Conservation (phyloP, 78 protist species). For the Emiliania huxleyi region DNA sequence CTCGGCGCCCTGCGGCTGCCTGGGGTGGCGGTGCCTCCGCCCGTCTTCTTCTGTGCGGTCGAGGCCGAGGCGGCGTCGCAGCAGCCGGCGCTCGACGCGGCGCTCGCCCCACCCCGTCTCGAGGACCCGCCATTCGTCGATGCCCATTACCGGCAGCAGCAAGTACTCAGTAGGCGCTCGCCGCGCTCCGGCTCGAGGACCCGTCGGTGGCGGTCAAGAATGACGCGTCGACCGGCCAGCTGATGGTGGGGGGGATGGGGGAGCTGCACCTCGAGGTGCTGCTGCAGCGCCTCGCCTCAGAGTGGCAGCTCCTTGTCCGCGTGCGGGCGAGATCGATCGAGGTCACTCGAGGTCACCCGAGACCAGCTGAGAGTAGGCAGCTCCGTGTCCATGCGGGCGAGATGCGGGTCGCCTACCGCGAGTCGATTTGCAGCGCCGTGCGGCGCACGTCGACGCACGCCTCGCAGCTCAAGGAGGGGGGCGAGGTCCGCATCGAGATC, state of each 20-base stretch:
- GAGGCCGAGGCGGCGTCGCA: conserved; percentile 45
- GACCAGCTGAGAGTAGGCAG: too few relatives aligned
- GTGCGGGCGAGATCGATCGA: too few relatives aligned
- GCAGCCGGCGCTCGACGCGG: conserved; percentile 52
- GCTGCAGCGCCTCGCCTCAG: conserved; percentile 54
- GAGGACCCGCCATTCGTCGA: conserved; percentile 95
- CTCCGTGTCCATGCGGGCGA: conserved; percentile 49
- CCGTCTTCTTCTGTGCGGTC: conserved; percentile 87
- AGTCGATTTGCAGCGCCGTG: too few relatives aligned
- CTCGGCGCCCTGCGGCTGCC: conserved; percentile 13
- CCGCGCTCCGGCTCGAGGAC: conserved; percentile 76
- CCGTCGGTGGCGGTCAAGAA: conserved; percentile 84
- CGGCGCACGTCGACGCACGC: too few relatives aligned
- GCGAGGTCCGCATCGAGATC: too few relatives aligned
- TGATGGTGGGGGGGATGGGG: conserved; percentile 80
- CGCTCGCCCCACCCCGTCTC: conserved; percentile 61
- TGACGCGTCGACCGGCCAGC: conserved; percentile 29
- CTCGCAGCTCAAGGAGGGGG: too few relatives aligned
- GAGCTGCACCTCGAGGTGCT: conserved; percentile 83
- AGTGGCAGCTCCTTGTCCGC: conserved; percentile 37
- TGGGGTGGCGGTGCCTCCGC: conserved; percentile 87
- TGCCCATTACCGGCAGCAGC: background rate
- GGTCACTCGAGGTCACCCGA: too few relatives aligned
- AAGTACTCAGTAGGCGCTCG: conserved; percentile 59
- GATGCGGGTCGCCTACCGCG: background rate